Evolutionary conservation across 2,329 filamentous ascomycete species (phyloP).

Genomic region (Chaetomium sp.): DNA sequence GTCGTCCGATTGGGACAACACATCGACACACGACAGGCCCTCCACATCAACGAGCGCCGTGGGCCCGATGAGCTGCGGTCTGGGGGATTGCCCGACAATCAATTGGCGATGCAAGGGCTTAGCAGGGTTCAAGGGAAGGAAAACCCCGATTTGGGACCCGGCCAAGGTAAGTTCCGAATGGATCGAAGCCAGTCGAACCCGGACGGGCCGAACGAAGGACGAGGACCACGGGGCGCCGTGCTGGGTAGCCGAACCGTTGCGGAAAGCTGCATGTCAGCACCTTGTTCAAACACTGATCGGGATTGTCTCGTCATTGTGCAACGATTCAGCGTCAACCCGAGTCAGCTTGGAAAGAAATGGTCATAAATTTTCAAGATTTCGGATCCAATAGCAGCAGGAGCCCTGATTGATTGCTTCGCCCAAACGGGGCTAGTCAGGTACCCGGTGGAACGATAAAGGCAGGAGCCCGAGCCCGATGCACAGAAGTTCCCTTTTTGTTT

Average conservation of each 20-base stretch:
- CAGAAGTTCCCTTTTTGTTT: not conserved
- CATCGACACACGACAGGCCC: not conserved
- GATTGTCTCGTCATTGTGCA: not conserved
- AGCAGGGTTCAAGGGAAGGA: not conserved
- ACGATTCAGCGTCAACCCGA: not conserved
- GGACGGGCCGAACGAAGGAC: not conserved
- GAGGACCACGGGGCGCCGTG: not conserved
- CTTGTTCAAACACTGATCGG: not conserved
- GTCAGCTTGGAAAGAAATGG: not conserved
- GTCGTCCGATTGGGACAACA: not conserved
- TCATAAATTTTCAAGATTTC: not conserved
- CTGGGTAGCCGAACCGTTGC: not conserved
- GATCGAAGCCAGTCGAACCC: not conserved
- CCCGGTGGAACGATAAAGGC: conserved; percentile 7
- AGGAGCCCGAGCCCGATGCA: not conserved
- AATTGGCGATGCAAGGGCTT: not conserved
- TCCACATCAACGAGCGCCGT: not conserved
- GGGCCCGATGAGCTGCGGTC: not conserved
- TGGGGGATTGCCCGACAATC: conserved; percentile 6
- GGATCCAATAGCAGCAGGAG: not conserved
- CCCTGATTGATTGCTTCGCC: conserved; percentile 3
- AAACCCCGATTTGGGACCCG: not conserved
- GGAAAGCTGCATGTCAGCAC: conserved; percentile 2
- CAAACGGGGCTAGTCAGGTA: conserved; percentile 14
- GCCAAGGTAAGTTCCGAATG: not conserved